These are phyloP conservation scores for Trichomonas vaginalis DNA, from an alignment of 208 protist genomes.

Conservation along the genomic window DNA sequence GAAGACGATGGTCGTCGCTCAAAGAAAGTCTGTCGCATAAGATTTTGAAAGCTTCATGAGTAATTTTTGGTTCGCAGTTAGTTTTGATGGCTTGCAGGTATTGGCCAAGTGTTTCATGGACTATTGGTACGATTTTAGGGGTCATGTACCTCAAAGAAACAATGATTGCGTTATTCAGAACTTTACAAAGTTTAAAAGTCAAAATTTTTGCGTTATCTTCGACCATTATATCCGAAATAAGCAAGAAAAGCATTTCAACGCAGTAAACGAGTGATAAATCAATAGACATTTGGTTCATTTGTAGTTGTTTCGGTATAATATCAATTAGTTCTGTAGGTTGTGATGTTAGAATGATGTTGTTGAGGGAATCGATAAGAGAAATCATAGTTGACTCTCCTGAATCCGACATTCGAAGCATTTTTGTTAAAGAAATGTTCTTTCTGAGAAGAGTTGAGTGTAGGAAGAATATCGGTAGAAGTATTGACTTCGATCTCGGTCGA, in stretches of 20 bases:
- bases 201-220: background rate
- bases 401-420: background rate
- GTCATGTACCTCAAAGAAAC: background rate
- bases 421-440: background rate
- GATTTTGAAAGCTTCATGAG: background rate
- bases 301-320: background rate
- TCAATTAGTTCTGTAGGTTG: background rate
- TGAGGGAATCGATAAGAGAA: background rate
- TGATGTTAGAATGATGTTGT: background rate
- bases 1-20: background rate
- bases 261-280: background rate
- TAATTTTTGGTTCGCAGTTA: background rate
- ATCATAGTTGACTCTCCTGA: background rate
- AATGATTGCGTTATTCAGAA: background rate
- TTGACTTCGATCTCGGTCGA: background rate
- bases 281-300: background rate
- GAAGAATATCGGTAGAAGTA: background rate
- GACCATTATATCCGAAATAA: background rate
- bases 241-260: background rate
- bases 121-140: background rate
- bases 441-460: background rate
- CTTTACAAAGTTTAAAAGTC: background rate
- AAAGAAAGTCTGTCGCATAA: background rate
- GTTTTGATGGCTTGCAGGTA: background rate
- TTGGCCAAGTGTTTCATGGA: background rate